A percentile compares a stretch with the other conserved stretches of the same genome.
Evolutionary conservation across 139 green algal species (phyloP).

Genomic region (Mychonastes homosphaera): DNA sequence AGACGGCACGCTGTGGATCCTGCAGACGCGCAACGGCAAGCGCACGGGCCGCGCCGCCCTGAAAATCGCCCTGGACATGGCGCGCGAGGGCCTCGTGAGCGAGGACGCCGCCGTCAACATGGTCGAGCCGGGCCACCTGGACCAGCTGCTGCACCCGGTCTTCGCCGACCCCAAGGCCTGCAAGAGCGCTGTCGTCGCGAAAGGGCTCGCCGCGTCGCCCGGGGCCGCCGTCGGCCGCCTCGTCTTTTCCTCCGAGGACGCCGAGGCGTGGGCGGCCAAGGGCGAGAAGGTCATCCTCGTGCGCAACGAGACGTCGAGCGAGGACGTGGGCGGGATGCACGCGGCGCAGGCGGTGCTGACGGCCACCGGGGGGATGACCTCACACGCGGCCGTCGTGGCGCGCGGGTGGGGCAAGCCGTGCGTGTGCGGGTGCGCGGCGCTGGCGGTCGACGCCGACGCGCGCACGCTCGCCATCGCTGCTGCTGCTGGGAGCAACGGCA

Average conservation of each 20-base stretch:
- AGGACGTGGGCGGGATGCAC: conserved; percentile 85
- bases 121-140: conserved; percentile 77
- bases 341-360: conserved; percentile 78
- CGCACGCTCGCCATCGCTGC: conserved; percentile 26
- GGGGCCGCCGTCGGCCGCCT: conserved; percentile 70
- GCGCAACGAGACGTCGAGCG: conserved; percentile 61
- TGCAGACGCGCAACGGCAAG: conserved; percentile 82
- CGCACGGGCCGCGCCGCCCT: conserved; percentile 68
- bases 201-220: conserved; percentile 70
- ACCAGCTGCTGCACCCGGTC: conserved; percentile 80
- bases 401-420: conserved; percentile 90
- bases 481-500: too few species aligned
- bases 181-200: conserved; percentile 49
- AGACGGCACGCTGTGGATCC: conserved; percentile 75
- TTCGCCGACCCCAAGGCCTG: conserved; percentile 48
- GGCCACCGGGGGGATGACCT: conserved; percentile 73
- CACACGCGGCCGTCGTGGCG: conserved; percentile 78
- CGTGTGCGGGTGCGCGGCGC: conserved; percentile 59
- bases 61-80: conserved; percentile 39
- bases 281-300: conserved; percentile 36
- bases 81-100: conserved; percentile 27
- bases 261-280: conserved; percentile 39
- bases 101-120: conserved; percentile 52
- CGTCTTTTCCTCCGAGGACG: conserved; percentile 68
- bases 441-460: conserved; percentile 52